phyloP scores from a whole-genome alignment of 768 basidiomycete species.

The Panaeolus papilionaceus region DNA sequence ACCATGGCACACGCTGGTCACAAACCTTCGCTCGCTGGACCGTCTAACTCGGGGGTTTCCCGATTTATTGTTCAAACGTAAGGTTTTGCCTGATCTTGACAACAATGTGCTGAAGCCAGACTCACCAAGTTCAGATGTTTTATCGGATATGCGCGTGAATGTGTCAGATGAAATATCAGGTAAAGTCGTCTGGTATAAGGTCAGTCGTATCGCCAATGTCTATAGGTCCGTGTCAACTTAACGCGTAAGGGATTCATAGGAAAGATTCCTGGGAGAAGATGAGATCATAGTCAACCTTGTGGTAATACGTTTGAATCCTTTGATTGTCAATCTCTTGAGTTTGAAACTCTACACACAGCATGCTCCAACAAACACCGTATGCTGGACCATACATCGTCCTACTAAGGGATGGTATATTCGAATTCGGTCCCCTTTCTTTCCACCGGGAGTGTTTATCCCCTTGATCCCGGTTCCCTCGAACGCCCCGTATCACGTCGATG shows the following conservation, averaged over 20 bases:
- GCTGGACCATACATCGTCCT: slow-evolving; percentile 82
- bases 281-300: slow-evolving; percentile 81
- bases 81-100: slow-evolving; percentile 13
- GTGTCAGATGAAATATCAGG: slow-evolving; percentile 62
- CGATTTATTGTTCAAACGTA: slow-evolving; percentile 42
- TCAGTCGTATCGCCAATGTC: slow-evolving; percentile 31
- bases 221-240: not conserved
- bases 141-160: slow-evolving; percentile 71
- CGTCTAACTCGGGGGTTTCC: slow-evolving; percentile 8
- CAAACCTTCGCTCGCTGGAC: not conserved
- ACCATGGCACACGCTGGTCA: not conserved
- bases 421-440: slow-evolving; percentile 72
- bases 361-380: slow-evolving; percentile 65
- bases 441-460: slow-evolving; percentile 63
- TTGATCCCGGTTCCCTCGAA: slow-evolving; percentile 54
- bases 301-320: slow-evolving; percentile 46
- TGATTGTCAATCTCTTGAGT: not conserved
- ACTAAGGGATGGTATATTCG: slow-evolving; percentile 88
- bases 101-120: not conserved
- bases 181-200: slow-evolving; percentile 78
- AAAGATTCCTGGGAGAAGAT: slow-evolving; percentile 72
- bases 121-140: slow-evolving; percentile 68
- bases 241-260: slow-evolving; percentile 48
- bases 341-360: slow-evolving; percentile 45
- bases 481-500: slow-evolving; percentile 56